phyloP scores from a whole-genome alignment of 176 grass and related monocot genomes.

The Areca catechu region DNA sequence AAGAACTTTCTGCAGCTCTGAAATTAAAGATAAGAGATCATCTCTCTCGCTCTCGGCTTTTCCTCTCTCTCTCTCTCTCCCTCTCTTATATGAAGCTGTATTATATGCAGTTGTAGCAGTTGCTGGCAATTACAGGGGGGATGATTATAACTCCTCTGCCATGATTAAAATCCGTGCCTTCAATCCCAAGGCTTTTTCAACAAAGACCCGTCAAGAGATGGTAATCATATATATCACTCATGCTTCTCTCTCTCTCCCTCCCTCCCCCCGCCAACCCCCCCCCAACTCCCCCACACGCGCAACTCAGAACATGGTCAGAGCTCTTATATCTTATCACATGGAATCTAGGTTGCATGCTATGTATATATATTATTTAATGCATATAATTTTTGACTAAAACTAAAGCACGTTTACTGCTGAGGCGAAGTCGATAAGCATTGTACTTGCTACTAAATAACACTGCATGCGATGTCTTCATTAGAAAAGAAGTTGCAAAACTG shows the following conservation, averaged over 20 bases:
- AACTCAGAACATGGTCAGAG: constrained; percentile 6
- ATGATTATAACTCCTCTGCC: constrained; percentile 21
- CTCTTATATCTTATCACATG: constrained; percentile 41
- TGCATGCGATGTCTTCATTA: too few species aligned
- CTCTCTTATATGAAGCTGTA: constrained; percentile 10
- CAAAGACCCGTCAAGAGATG: constrained; percentile 17
- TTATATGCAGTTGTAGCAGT: too few species aligned
- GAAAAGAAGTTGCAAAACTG: too few species aligned
- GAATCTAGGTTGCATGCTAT: constrained; percentile 26
- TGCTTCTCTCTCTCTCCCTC: not conserved
- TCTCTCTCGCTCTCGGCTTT: constrained; percentile 1
- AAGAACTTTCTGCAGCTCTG: constrained; percentile 21
- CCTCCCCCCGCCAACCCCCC: not conserved
- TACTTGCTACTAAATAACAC: too few species aligned
- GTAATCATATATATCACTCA: constrained; percentile 30
- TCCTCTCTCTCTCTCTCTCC: constrained; percentile 6
- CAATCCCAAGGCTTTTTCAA: constrained; percentile 33
- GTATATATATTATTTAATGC: not conserved
- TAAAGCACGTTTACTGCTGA: too few species aligned
- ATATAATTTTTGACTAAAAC: too few species aligned
- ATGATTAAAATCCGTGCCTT: constrained; percentile 17
- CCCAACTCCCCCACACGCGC: not conserved
- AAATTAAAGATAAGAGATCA: constrained; percentile 3
- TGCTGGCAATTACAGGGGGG: constrained; percentile 32
- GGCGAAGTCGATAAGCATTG: too few species aligned